Base-by-base conservation (phyloP, 495 filamentous ascomycete species). In the Podospora sp. region DNA sequence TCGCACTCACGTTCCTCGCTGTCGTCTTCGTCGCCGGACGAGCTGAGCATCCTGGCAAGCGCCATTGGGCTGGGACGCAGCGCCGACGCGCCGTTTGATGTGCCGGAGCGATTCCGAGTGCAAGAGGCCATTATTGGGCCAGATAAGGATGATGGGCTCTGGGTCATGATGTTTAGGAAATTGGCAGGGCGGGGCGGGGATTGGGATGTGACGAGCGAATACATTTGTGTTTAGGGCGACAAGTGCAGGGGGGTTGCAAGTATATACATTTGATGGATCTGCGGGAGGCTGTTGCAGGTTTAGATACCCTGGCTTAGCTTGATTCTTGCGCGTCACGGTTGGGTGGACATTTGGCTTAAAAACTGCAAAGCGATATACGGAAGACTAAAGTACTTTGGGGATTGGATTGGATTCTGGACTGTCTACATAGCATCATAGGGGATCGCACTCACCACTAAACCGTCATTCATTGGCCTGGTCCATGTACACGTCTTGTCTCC, bases 131-230 rank as follows among this genome's bases (percentile, higher is more conserved):
- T 76, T 1, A 72, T 77, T 25, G 70, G 72, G 21, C 61, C 71
- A 11, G 69, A 75, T 18, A 71, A 71, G 65, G 75, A 72, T 22
- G 72, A 77, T 21, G 75, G 74, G 2, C 76, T 65, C 59, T 75
- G 72, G 69, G 74, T 77, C 6, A 71, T 73, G 68, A 66, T 74
- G 68, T 73, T 76, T 20, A 36, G 75, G 50, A 76, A 76, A 61
- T 40, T 77, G 21, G 58, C 65, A 1, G 75, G 75, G 14, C 18
- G 72, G 52, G 35, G 69, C 24, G 67, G 36, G 8, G 68, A 71
- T 20, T 77, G 75, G 75, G 73, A 76, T 68, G 71, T 77, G 0
- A 51, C 69, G 57, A 72, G 65, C 9, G 69, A 76, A 36, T 75
- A 71, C 62, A 68, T 77, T 27, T 65, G 68, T 50, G 73, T 75